These are phyloP conservation scores for Kwoniella dejecticola DNA, from an alignment of 768 basidiomycete species.

Conservation along the genomic window DNA sequence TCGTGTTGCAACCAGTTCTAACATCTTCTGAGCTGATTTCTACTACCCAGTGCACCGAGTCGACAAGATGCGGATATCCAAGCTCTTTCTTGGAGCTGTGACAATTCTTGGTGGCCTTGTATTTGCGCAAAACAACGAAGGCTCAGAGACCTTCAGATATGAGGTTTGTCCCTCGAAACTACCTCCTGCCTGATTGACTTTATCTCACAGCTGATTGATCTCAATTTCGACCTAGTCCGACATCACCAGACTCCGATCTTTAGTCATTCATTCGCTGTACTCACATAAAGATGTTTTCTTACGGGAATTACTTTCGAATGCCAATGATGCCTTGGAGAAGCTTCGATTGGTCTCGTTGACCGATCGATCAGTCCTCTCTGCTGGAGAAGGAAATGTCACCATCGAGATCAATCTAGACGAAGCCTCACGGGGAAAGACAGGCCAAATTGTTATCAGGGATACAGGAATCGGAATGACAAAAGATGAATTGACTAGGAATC, in stretches of 20 bases:
- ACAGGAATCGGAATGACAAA: slow-evolving; percentile 97
- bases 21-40: not conserved
- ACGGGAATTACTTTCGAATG: slow-evolving; percentile 64
- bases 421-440: slow-evolving; percentile 63
- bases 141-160: slow-evolving; percentile 39
- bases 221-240: slow-evolving; percentile 67
- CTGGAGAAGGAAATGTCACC: slow-evolving; percentile 77
- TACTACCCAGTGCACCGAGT: not conserved
- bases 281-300: slow-evolving; percentile 59
- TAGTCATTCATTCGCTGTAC: slow-evolving; percentile 73
- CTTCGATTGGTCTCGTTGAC: slow-evolving; percentile 80
- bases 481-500: slow-evolving; percentile 79
- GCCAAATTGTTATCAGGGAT: slow-evolving; percentile 76
- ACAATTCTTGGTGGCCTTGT: not conserved
- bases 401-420: slow-evolving; percentile 73
- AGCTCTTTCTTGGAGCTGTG: not conserved
- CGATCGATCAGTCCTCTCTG: slow-evolving; percentile 68
- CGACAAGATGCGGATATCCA: slow-evolving; percentile 4
- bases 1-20: not conserved
- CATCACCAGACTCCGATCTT: slow-evolving; percentile 85
- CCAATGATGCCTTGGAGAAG: slow-evolving; percentile 96
- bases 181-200: not conserved
- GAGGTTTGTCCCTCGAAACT: slow-evolving; percentile 27
- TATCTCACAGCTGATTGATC: not conserved
- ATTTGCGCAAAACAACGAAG: slow-evolving; percentile 11